Evolutionary conservation across 2,329 filamentous ascomycete genomes (phyloP).

Genomic region (Hirsutella rhossiliensis): DNA sequence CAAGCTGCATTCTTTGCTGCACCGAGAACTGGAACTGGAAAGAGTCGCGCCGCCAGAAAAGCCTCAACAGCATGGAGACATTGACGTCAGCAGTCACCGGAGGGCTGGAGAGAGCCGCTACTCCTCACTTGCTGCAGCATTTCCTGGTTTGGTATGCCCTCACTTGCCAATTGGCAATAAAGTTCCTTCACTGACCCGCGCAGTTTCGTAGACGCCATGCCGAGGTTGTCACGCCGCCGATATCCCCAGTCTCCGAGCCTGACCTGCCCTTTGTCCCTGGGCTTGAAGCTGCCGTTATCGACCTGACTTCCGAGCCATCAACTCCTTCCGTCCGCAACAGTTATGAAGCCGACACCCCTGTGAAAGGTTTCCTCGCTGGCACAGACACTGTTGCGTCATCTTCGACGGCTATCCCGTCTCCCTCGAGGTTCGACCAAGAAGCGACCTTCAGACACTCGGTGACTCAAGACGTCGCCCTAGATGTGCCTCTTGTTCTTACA

Average conservation of each 20-base stretch:
- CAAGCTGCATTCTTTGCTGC: slow-evolving; percentile 12
- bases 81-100: background rate
- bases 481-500: slow-evolving; percentile 10
- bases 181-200: background rate
- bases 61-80: background rate
- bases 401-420: slow-evolving; percentile 6
- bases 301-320: slow-evolving; percentile 17
- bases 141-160: background rate
- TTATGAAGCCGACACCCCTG: background rate
- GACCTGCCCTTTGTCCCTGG: slow-evolving; percentile 10
- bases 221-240: slow-evolving; percentile 12
- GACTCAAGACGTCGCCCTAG: slow-evolving; percentile 7
- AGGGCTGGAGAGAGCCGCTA: background rate
- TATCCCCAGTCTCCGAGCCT: slow-evolving; percentile 14
- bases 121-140: background rate
- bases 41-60: slow-evolving; percentile 1
- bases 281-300: slow-evolving; percentile 9
- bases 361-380: slow-evolving; percentile 6
- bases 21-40: slow-evolving; percentile 15
- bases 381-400: slow-evolving; percentile 8
- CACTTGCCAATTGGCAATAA: background rate
- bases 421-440: background rate
- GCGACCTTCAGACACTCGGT: background rate
- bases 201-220: background rate
- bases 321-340: slow-evolving; percentile 9